Base-by-base conservation (phyloP, 345 rosid species). In the Citrus medica region DNA sequence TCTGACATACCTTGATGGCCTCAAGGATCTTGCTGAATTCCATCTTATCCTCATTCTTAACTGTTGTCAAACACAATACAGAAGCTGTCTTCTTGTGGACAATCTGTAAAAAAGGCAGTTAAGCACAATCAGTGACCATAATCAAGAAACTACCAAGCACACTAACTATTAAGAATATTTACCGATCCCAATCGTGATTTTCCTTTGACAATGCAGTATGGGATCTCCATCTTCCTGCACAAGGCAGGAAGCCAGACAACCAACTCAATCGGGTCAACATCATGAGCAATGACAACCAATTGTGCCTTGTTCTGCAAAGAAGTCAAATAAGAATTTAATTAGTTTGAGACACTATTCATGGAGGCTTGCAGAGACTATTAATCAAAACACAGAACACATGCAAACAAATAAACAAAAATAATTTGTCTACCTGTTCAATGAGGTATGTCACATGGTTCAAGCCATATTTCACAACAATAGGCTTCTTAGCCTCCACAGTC, bases 221-320 rank as follows among this genome's bases (percentile, higher is more conserved):
- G 97, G 40, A 92, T 90, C 84, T 92, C 97, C 95, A 92, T 90
- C 84, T 92, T 92, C 56, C 97, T 88, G 82, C 97, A 92, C 21
- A 92, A 76, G n/a, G 97, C 92, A 60, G 97, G 97, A 33, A 92
- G 81, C 97, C 97, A 92, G 4, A 92, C 93, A 62, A 92, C 97
- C 85, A 92, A 82, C 86, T 92, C 97, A 38, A 92, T 92, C 19
- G 97, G 97, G 77, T 92, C 94, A 24, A 92, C 97, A 80, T 92
- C 97, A 67, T 91, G 97, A 27, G 97, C 97, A 16, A 92, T 93
- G 64, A 93, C 87, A 37, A 93, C 97, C 83, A 91, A 65, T 58
- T 90, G 94, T 0, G 94, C 94, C 81, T 90, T 90, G 84, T 90
- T 90, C 91, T 90, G 74, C 79, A 82, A 27, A 14, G 62, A 30